Base-by-base conservation (phyloP, 495 filamentous ascomycete species). In the Xylaria sp. region DNA sequence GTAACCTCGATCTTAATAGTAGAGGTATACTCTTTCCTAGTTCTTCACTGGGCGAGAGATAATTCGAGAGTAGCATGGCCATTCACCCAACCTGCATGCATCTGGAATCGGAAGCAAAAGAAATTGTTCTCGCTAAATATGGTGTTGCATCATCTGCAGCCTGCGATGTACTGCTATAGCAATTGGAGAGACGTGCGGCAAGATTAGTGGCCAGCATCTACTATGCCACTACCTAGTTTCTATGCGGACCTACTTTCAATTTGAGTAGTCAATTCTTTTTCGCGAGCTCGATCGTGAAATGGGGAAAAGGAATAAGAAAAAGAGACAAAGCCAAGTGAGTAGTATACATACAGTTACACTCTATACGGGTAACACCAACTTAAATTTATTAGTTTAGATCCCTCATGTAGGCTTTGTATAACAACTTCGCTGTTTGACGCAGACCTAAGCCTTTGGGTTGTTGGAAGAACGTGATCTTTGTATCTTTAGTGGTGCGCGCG, bases 101-200 rank as follows among this genome's bases (percentile, higher is more conserved):
- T 6, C 21, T 64, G 7, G 35, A 33, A 48, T n/a, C 19, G 61
- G 61, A 46, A 48, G 41, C n/a, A 26, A 37, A 44, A 46, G 41
- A 46, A 46, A 44, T n/a, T 46, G 14, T 14, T 46, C n/a, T 26
- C 6, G 41, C 40, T 31, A 43, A 43, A 11, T 15, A 29, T 33
- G 24, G 14, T 35, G 61, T 64, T 48, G 40, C 61, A 64, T 64
- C 35, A 59, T 59, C 40, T 46, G 21, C 41, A 46, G 61, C 61
- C 24, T 31, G 24, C 7, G 41, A 43, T 19, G 35, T 26, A 31
- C 29, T 37, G 33, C 33, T 40, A 35, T 61, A 40, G 29, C 11
- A 21, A 0, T 61, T 63, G 40, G 61, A 64, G 59, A 31, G 61
- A 64, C 61, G 61, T 64, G 61, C 21, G 17, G 37, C 26, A 11